Conservation (phyloP, 805 yeast genomes). For the Nakazawaea pomicola region DNA sequence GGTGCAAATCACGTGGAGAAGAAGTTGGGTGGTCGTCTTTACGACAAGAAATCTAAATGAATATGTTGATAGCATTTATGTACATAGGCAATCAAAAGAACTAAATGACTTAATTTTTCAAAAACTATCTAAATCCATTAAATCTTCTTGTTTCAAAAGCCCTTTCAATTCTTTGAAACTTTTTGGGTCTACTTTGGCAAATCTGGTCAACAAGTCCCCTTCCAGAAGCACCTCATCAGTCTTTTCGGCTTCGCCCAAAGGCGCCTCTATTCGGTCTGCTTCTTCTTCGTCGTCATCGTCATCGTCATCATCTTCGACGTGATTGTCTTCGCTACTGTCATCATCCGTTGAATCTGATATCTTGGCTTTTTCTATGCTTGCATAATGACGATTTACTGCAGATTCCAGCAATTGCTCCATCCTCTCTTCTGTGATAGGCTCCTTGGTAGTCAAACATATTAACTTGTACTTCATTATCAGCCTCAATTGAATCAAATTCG, state of each 20-base stretch:
- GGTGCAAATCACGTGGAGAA: slow-evolving; percentile 37
- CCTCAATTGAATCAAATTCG: slow-evolving; percentile 60
- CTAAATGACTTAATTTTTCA: background rate
- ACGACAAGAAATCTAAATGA: slow-evolving; percentile 8
- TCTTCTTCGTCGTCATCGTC: slow-evolving; percentile 19
- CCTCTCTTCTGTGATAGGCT: slow-evolving; percentile 36
- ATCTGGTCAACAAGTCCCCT: slow-evolving; percentile 29
- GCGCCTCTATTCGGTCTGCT: background rate
- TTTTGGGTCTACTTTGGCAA: slow-evolving; percentile 31
- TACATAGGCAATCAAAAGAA: background rate
- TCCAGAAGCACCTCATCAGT: slow-evolving; percentile 15
- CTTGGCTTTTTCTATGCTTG: slow-evolving; percentile 14
- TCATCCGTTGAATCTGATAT: slow-evolving; percentile 13
- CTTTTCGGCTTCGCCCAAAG: slow-evolving; percentile 8
- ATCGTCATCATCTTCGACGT: slow-evolving; percentile 22
- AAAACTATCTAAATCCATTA: slow-evolving; percentile 11
- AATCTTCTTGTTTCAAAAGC: slow-evolving; percentile 30
- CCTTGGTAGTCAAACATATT: slow-evolving; percentile 50
- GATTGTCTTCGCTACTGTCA: slow-evolving; percentile 30
- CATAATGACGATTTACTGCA: slow-evolving; percentile 26
- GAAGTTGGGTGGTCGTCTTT: slow-evolving; percentile 27
- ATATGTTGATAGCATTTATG: background rate
- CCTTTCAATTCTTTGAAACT: slow-evolving; percentile 30
- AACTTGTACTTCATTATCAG: slow-evolving; percentile 70
- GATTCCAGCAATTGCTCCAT: slow-evolving; percentile 38